A percentile compares a stretch with the other conserved stretches of the same genome.
Conservation (phyloP, 768 basidiomycete genomes). For the Dacryopinax spathularia region DNA sequence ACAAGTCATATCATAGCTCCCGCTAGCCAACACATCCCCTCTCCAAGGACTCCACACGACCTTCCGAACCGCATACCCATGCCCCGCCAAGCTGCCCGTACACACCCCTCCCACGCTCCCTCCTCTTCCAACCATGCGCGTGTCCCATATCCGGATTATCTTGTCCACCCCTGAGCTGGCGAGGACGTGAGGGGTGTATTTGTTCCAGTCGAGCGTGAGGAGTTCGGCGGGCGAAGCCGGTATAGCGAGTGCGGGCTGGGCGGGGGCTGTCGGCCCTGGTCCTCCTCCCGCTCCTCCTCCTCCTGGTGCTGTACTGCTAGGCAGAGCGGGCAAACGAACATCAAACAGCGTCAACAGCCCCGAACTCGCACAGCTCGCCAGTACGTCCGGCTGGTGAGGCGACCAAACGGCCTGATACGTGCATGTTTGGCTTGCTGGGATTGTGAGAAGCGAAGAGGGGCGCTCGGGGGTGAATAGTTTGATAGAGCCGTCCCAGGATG, state of each 20-base stretch:
- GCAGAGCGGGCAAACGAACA: constrained; percentile 16
- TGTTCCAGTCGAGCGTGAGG: constrained; percentile 82
- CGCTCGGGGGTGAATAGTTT: constrained; percentile 89
- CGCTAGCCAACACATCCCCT: constrained; percentile 28
- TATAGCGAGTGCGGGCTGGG: constrained; percentile 22
- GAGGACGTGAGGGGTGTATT: constrained; percentile 64
- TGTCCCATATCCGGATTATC: constrained; percentile 66
- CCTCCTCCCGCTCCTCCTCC: too few species aligned
- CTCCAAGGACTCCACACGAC: constrained; percentile 77
- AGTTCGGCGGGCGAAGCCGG: constrained; percentile 69
- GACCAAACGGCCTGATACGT: constrained; percentile 88
- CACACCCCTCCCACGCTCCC: constrained; percentile 48
- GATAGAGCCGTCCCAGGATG: constrained; percentile 83
- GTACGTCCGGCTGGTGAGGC: constrained; percentile 68
- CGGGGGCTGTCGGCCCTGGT: constrained; percentile 7
- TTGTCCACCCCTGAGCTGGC: constrained; percentile 74
- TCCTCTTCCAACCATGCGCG: constrained; percentile 58
- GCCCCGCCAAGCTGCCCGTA: constrained; percentile 57
- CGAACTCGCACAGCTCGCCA: constrained; percentile 77
- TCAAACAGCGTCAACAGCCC: constrained; percentile 78
- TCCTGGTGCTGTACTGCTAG: constrained; percentile 7
- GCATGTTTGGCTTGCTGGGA: constrained; percentile 71
- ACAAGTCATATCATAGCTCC: constrained; percentile 92
- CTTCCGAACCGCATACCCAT: constrained; percentile 81
- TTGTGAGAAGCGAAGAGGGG: constrained; percentile 60